Percentiles rank a stretch among this genome's conserved stretches.
phyloP scores from a whole-genome alignment of 1,284 basidiomycete species.

The Boletellus deceptivus region DNA sequence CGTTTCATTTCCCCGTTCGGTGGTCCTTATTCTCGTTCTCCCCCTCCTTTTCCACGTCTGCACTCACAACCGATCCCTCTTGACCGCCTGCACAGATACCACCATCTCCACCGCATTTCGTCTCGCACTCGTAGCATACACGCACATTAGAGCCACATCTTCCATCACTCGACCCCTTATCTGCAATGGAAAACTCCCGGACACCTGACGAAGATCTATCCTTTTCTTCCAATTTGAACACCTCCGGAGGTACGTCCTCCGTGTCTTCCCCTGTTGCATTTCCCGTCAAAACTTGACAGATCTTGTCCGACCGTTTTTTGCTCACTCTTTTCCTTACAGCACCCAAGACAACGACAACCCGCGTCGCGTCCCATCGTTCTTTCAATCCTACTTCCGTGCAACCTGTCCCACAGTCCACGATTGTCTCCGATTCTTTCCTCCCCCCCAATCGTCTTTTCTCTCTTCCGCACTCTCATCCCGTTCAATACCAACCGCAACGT shows the following conservation, averaged over 20 bases:
- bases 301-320: constrained; percentile 15
- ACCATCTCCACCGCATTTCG: not conserved
- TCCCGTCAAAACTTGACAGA: constrained; percentile 11
- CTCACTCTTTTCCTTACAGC: constrained; percentile 11
- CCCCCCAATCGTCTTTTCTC: constrained; percentile 5
- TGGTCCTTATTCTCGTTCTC: not conserved
- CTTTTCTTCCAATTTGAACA: constrained; percentile 7
- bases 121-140: constrained; percentile 2
- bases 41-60: not conserved
- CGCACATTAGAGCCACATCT: not conserved
- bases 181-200: constrained; percentile 27
- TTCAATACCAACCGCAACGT: not conserved
- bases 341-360: not conserved
- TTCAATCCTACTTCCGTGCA: not conserved
- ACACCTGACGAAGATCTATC: constrained; percentile 13
- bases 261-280: constrained; percentile 5
- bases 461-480: not conserved
- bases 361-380: not conserved
- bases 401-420: not conserved
- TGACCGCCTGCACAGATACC: not conserved
- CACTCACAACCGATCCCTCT: not conserved
- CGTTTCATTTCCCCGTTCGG: constrained; percentile 5
- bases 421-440: not conserved
- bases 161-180: not conserved
- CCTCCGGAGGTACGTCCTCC: constrained; percentile 30